Percentiles rank a stretch among this genome's conserved stretches.
Conservation (phyloP, 208 protist species). For the Leishmania tropica region DNA sequence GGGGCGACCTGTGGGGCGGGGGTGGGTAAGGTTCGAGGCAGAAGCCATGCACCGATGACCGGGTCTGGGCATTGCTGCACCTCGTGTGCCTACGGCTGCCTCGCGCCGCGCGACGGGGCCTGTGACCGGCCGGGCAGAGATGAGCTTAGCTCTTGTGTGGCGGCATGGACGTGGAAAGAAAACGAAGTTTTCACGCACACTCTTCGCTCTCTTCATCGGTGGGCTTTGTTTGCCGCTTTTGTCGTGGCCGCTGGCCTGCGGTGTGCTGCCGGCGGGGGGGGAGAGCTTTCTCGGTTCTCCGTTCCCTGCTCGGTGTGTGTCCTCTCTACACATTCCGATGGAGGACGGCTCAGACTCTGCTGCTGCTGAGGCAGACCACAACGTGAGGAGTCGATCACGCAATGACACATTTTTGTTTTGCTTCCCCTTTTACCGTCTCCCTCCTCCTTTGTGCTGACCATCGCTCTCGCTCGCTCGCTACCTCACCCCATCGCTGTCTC, state of each 20-base stretch:
- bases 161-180: no score
- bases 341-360: neutral
- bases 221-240: neutral
- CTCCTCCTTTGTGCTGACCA: neutral
- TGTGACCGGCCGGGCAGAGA: neutral
- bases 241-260: neutral
- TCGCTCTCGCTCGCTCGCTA: neutral
- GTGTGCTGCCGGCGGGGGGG: neutral
- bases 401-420: neutral
- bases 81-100: neutral
- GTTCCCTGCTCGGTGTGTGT: neutral
- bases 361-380: neutral
- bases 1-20: neutral
- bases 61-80: neutral
- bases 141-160: no score
- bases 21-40: neutral
- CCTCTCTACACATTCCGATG: neutral
- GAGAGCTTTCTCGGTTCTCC: neutral
- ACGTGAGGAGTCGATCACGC: neutral
- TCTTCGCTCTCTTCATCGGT: neutral
- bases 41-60: neutral
- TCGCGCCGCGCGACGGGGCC: neutral
- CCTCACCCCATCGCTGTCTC: neutral
- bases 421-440: neutral
- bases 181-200: neutral